Percentiles rank a stretch among this genome's conserved stretches.
Evolutionary conservation across 2,329 filamentous ascomycete genomes (phyloP).

Genomic region (Sclerotinia spermophila): DNA sequence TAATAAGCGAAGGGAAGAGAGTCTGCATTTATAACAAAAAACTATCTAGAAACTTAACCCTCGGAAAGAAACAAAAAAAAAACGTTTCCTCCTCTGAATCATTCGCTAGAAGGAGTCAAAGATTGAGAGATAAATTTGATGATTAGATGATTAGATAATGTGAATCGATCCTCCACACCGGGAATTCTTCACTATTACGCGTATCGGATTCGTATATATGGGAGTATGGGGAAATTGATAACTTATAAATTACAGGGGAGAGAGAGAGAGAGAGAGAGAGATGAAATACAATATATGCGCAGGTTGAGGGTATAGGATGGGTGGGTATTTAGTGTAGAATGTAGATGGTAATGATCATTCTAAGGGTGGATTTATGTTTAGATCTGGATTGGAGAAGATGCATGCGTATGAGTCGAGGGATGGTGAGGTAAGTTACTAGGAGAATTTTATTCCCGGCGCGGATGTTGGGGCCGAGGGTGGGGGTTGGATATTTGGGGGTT

Average conservation of each 20-base stretch:
- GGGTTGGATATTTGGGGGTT: neutral
- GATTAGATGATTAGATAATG: neutral
- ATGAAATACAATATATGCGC: neutral
- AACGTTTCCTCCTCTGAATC: neutral
- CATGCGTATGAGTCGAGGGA: no score
- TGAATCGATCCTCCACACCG: neutral
- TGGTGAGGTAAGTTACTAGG: neutral
- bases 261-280: no score
- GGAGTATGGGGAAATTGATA: no score
- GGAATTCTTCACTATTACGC: no score
- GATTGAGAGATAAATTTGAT: neutral
- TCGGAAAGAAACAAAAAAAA: neutral
- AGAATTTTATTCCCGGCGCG: neutral
- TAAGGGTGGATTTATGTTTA: neutral
- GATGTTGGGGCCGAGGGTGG: conserved; percentile 1
- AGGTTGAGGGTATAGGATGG: no score
- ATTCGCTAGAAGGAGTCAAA: neutral
- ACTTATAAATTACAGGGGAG: no score
- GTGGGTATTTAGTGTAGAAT: no score
- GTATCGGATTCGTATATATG: no score
- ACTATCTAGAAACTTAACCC: neutral
- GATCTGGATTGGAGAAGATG: neutral
- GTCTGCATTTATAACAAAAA: neutral
- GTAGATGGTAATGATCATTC: no score
- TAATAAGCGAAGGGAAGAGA: neutral